Evolutionary conservation across 352 stramenopile species (phyloP), one percentile per base, ranked within the genome.

Genomic region (Pythium aristosporum): DNA sequence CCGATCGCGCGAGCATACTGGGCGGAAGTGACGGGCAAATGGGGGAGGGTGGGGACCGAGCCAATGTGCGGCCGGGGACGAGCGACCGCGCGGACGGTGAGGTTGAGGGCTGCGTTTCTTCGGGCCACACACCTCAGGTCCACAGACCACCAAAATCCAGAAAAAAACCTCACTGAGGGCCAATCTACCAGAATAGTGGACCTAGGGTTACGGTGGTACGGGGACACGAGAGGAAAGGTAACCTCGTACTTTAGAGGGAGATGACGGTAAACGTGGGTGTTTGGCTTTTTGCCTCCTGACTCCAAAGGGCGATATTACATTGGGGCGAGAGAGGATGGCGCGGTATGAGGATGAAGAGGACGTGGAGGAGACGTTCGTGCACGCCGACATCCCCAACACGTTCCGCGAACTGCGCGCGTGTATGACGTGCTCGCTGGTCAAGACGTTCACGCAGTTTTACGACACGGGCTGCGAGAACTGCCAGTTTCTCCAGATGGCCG

Each of bases 401-500:
- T 96, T 96, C 73, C 85, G 87, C 39, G 85, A 96, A 68, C 77
- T 96, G 50, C 85, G 87, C 52, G 87, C 87, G 50, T 96, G 87
- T 65, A 92, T 96, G 85, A 93, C 84, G 53, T 96, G 87, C 74
- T 96, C 87, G 47, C 79, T 96, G 48, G 74, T 96, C 67, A 96
- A 96, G 76, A 93, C 85, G 12, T 96, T 94, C 71, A 93, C 85
- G 68, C 87, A 96, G 73, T 96, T 96, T 71, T 96, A 96, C 74
- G 87, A 96, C 73, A 92, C 81, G 60, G 87, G 87, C 63, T 96
- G 87, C 71, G 87, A 96, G 69, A 96, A 96, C 75, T 96, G 87
- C 69, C 74, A 80, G 50, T 93, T 96, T 63, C 73, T 96, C 42
- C 85, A 96, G 63, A 96, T 96, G 87, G 85, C 87, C 53, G 87